Conservation (phyloP, 371 early-diverging fungal genomes). For the Lichtheimia corymbifera region DNA sequence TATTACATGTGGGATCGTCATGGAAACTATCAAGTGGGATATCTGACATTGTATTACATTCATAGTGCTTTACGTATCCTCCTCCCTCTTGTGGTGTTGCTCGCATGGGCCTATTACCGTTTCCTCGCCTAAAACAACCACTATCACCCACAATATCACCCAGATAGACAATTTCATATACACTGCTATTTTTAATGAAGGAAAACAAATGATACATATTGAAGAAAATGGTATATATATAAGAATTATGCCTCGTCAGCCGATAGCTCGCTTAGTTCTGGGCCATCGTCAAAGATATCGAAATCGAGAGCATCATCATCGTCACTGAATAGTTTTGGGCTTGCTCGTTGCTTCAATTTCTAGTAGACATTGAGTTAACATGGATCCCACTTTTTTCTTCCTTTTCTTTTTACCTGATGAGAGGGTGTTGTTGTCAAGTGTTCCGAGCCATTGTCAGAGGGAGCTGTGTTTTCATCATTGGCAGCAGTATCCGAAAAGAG, state of each 20-base stretch:
- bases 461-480: conserved; percentile 19
- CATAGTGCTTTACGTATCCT: conserved; percentile 42
- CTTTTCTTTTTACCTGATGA: too few relatives aligned
- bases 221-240: background rate
- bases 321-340: conserved; percentile 20
- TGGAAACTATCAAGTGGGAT: background rate
- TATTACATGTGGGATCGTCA: background rate
- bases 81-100: conserved; percentile 31
- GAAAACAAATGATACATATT: background rate
- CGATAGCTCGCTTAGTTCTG: conserved; percentile 53
- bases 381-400: background rate
- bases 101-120: conserved; percentile 29
- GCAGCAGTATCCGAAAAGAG: conserved; percentile 7
- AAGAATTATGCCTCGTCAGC: conserved; percentile 25
- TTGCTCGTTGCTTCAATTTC: background rate
- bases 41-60: conserved; percentile 6
- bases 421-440: background rate
- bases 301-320: conserved; percentile 32
- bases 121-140: conserved; percentile 22
- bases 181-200: too few relatives aligned
- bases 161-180: conserved; percentile 1
- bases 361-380: background rate
- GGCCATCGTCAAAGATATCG: conserved; percentile 53
- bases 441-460: conserved; percentile 12
- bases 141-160: background rate